Evolutionary conservation across 2,329 filamentous ascomycete genomes (phyloP).

Genomic region (Mollisiaceae sp.): DNA sequence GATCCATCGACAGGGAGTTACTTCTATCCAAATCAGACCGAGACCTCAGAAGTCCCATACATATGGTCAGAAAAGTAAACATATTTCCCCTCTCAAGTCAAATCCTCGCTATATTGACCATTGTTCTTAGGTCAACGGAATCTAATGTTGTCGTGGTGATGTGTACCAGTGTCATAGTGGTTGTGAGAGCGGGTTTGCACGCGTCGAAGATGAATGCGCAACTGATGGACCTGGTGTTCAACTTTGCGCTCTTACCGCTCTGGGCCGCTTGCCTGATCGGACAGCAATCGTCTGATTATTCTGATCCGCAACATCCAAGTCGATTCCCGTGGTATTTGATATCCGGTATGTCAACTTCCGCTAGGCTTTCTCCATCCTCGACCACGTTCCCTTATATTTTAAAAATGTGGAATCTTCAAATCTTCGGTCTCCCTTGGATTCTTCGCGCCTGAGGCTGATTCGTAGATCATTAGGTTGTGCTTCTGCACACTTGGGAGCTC

Average conservation of each 20-base stretch:
- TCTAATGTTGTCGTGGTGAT: constrained; percentile 12
- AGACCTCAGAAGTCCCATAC: constrained; percentile 20
- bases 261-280: constrained; percentile 6
- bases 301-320: constrained; percentile 11
- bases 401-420: background rate
- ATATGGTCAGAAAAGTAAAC: constrained; percentile 25
- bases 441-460: background rate
- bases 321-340: constrained; percentile 16
- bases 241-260: background rate
- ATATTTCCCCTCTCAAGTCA: background rate
- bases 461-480: background rate
- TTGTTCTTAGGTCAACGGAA: background rate
- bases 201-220: background rate
- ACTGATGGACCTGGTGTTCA: background rate
- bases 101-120: background rate
- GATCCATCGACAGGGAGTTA: constrained; percentile 22
- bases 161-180: background rate
- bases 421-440: background rate
- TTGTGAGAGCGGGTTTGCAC: background rate
- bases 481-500: constrained; percentile 3
- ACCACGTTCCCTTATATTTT: background rate
- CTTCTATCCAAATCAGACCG: constrained; percentile 24
- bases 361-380: background rate
- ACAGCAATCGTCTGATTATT: constrained; percentile 13
- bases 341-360: background rate